These are phyloP conservation scores for Paraglomus brasilianum DNA, from an alignment of 192 early-diverging fungal genomes.

Conservation along the genomic window DNA sequence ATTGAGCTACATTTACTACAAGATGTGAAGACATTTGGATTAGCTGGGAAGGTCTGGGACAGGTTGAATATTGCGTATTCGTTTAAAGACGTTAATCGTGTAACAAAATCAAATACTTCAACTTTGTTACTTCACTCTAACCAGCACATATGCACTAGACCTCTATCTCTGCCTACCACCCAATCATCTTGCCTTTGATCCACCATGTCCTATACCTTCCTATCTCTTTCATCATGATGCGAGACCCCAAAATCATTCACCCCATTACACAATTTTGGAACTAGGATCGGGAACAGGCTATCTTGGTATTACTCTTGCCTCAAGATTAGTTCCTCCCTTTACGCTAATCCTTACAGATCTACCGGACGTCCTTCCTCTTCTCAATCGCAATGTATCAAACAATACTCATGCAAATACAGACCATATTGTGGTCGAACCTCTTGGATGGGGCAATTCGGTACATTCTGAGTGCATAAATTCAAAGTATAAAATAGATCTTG, in stretches of 20 bases:
- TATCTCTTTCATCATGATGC: slow-evolving; percentile 36
- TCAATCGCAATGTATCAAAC: slow-evolving; percentile 42
- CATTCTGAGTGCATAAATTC: slow-evolving; percentile 33
- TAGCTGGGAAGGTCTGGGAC: slow-evolving; percentile 56
- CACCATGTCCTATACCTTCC: slow-evolving; percentile 42
- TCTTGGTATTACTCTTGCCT: slow-evolving; percentile 47
- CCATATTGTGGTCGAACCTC: slow-evolving; percentile 32
- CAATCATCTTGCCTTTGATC: slow-evolving; percentile 29
- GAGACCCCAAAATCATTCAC: neutral
- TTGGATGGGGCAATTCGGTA: slow-evolving; percentile 46
- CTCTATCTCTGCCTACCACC: slow-evolving; percentile 38
- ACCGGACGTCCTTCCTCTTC: slow-evolving; percentile 45
- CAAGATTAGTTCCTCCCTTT: slow-evolving; percentile 30
- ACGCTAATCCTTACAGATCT: slow-evolving; percentile 49
- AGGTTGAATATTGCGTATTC: slow-evolving; percentile 34
- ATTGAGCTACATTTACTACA: slow-evolving; percentile 28
- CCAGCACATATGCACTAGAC: slow-evolving; percentile 50
- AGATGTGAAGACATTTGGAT: slow-evolving; percentile 47
- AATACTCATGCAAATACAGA: neutral
- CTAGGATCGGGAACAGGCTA: slow-evolving; percentile 56
- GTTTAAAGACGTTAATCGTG: neutral
- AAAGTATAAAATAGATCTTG: slow-evolving; percentile 39
- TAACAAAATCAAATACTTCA: neutral
- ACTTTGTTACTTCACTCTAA: neutral
- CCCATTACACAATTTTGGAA: slow-evolving; percentile 42